phyloP scores from a whole-genome alignment of 2,329 filamentous ascomycete species.

The Alternaria triticina region DNA sequence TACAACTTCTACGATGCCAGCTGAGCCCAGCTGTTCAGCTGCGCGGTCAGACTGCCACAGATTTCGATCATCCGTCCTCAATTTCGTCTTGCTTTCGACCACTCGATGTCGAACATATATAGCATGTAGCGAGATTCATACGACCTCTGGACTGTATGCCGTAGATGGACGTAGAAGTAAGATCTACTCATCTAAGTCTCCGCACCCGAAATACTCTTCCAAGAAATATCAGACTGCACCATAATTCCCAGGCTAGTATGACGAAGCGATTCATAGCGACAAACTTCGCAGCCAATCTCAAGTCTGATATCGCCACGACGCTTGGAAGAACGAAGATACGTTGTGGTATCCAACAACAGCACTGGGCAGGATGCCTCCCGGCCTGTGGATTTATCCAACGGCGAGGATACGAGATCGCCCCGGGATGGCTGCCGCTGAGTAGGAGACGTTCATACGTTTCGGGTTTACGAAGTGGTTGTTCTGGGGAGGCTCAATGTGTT shows the following conservation, averaged over 20 bases:
- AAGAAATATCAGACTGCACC: background rate
- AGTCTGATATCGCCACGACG: background rate
- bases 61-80: background rate
- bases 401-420: background rate
- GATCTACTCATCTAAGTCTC: background rate
- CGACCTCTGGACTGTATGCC: background rate
- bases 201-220: background rate
- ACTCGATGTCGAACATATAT: background rate
- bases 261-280: background rate
- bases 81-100: background rate
- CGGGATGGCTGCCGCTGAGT: background rate
- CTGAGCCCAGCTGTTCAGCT: constrained; percentile 3
- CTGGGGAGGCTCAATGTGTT: background rate
- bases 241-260: background rate
- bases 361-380: background rate
- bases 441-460: background rate
- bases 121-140: background rate
- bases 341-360: background rate
- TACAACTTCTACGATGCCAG: constrained; percentile 35
- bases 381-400: background rate
- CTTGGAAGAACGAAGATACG: background rate
- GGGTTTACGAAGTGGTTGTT: background rate
- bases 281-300: background rate
- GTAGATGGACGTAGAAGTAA: background rate
- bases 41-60: background rate